These are phyloP conservation scores for Sphaerulina populicola DNA, from an alignment of 2,329 filamentous ascomycete species.

Conservation along the genomic window DNA sequence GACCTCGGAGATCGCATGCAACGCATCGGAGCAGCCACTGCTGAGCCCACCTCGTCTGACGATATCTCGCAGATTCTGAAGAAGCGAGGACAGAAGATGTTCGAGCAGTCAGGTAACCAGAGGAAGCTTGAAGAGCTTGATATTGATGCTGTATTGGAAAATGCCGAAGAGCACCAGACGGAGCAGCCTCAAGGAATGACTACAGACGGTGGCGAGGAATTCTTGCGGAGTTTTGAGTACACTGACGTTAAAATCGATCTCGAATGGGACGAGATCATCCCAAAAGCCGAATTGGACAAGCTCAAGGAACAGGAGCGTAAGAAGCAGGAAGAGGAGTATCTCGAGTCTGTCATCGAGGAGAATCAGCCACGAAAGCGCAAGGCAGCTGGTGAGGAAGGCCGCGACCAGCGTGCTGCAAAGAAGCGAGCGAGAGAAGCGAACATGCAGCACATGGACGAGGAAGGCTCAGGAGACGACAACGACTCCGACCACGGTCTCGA, in stretches of 20 bases:
- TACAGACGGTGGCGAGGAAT: slow-evolving; percentile 92
- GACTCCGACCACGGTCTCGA: slow-evolving; percentile 54
- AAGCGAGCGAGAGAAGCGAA: slow-evolving; percentile 62
- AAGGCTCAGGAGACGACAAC: slow-evolving; percentile 36
- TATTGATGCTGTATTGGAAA: slow-evolving; percentile 92
- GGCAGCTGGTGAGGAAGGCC: slow-evolving; percentile 54
- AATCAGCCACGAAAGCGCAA: slow-evolving; percentile 71
- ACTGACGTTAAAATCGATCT: slow-evolving; percentile 95
- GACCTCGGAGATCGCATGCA: slow-evolving; percentile 71
- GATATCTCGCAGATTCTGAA: slow-evolving; percentile 96
- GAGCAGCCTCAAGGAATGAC: slow-evolving; percentile 91
- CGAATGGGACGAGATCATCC: slow-evolving; percentile 98
- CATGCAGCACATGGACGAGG: slow-evolving; percentile 48
- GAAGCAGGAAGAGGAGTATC: slow-evolving; percentile 71
- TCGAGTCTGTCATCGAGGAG: slow-evolving; percentile 73
- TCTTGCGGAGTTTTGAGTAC: slow-evolving; percentile 80
- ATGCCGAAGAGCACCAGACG: slow-evolving; percentile 93
- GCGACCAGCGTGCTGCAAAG: slow-evolving; percentile 60
- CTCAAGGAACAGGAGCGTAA: slow-evolving; percentile 85
- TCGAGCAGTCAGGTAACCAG: slow-evolving; percentile 94
- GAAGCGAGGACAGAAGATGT: slow-evolving; percentile 97
- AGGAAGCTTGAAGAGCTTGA: slow-evolving; percentile 94
- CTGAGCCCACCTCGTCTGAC: slow-evolving; percentile 81
- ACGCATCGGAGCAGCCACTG: slow-evolving; percentile 50
- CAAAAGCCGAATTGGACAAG: slow-evolving; percentile 78